Percentiles rank a stretch among this genome's conserved stretches.
These are phyloP conservation scores for Candida gigantensis DNA, from an alignment of 1,139 yeast genomes.

Conservation along the genomic window DNA sequence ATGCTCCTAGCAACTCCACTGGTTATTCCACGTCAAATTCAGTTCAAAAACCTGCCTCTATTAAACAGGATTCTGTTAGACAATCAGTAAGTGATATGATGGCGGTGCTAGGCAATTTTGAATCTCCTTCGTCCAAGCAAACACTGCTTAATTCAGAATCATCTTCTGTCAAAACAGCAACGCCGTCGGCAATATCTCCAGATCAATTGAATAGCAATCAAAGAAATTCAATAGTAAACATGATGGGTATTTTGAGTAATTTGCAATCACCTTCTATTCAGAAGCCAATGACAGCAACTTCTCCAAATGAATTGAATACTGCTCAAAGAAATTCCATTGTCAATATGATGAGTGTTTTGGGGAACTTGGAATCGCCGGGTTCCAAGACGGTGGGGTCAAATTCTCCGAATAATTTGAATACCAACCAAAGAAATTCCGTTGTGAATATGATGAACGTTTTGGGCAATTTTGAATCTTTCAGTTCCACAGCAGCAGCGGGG, in stretches of 20 bases:
- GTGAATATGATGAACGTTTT: too few species aligned
- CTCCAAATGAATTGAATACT: neutral
- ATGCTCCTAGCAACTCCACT: conserved; percentile 1
- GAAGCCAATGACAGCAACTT: neutral
- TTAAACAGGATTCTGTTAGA: conserved; percentile 6
- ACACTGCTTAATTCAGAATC: too few species aligned
- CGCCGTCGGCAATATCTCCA: too few species aligned
- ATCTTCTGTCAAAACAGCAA: too few species aligned
- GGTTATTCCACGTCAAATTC: neutral
- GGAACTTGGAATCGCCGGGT: too few species aligned
- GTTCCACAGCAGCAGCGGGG: too few species aligned
- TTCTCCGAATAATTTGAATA: too few species aligned
- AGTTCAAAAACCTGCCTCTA: neutral
- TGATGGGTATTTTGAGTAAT: conserved; percentile 21
- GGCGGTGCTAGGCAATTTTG: conserved; percentile 20
- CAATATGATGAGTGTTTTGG: conserved; percentile 21
- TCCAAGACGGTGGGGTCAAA: too few species aligned
- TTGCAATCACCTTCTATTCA: too few species aligned
- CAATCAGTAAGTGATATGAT: conserved; percentile 21
- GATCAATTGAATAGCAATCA: too few species aligned
- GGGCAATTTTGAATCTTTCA: too few species aligned
- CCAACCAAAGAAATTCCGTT: too few species aligned
- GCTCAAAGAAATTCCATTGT: conserved; percentile 1
- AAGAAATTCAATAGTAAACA: conserved; percentile 5
- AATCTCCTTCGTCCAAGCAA: conserved; percentile 8